A percentile compares a stretch with the other conserved stretches of the same genome.
phyloP scores from a whole-genome alignment of 1,284 basidiomycete genomes.

The Malassezia slooffiae region DNA sequence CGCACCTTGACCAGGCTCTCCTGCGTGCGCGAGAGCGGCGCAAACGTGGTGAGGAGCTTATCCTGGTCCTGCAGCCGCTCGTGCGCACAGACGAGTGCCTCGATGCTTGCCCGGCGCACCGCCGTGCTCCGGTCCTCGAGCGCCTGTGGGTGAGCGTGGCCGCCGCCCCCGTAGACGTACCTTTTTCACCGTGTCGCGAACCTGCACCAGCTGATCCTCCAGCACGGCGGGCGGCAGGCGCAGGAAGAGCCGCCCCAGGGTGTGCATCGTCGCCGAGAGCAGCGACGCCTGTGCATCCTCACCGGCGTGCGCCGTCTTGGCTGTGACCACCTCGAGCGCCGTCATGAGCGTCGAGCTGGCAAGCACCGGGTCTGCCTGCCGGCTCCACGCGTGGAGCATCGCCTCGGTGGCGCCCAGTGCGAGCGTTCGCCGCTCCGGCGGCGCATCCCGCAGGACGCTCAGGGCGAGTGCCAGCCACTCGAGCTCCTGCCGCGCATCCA shows the following conservation, averaged over 20 bases:
- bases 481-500: background rate
- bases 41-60: background rate
- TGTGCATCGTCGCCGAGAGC: conserved; percentile 1
- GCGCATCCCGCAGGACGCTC: background rate
- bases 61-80: background rate
- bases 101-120: conserved; percentile 10
- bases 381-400: conserved; percentile 8
- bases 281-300: too few species aligned
- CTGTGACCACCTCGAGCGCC: background rate
- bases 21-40: conserved; percentile 1
- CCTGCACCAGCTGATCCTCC: background rate
- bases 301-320: background rate
- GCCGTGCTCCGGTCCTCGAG: conserved; percentile 1
- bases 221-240: background rate
- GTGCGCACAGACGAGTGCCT: conserved; percentile 1
- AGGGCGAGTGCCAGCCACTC: conserved; percentile 7
- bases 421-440: background rate
- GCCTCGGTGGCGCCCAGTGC: conserved; percentile 7
- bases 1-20: conserved; percentile 4
- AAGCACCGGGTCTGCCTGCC: background rate
- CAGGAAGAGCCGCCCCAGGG: conserved; percentile 1
- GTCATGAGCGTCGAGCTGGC: background rate
- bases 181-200: too few species aligned
- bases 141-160: background rate
- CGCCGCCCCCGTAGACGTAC: too few species aligned